Base-by-base conservation (phyloP, 1,284 basidiomycete genomes). In the Athelia psychrophila region DNA sequence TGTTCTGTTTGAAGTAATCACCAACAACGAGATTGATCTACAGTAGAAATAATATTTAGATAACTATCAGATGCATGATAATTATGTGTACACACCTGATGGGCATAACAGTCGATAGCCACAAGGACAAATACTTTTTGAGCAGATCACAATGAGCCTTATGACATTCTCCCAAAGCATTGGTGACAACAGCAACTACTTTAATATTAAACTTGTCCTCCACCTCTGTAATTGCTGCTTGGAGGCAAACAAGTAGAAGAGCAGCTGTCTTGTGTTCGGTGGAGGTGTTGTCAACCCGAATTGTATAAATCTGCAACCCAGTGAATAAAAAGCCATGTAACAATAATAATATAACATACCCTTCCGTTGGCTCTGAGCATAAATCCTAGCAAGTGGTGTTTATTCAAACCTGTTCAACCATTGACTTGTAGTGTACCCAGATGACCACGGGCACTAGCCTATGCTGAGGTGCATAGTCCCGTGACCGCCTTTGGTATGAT, bases 11-110 rank as follows among this genome's bases (percentile, higher is more conserved):
- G 55, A 74, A 68, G 51, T 68, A 71, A 51, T 76, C 65, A 1
- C 71, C 63, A 32, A 74, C 69, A 54, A 76, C 55, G 13, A 75
- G 61, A 52, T 74, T 73, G 8, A 74, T 62, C 71, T 76, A 54
- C 20, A 44, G 33, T 42, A 35, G 6, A 22, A 18, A n/a, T 18
- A 35, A 12, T 24, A 49, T 24, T 30, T 8, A 36, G 44, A 2
- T n/a, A 24, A 46, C 50, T 47, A 19, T 46, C 27, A 36, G 40
- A 5, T 45, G 45, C n/a, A 46, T 25, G 47, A n/a, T n/a, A n/a
- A n/a, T n/a, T n/a, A n/a, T 45, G 35, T 27, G 36, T 9, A 54
- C 58, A 36, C 54, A 71, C 71, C 62, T 74, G 72, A 58, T 75
- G 72, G 1, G 67, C 61, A 58, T 63, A 74, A 52, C 71, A 74